Percentiles rank a stretch among this genome's conserved stretches.
These are phyloP conservation scores for Annulohypoxylon moriforme DNA, from an alignment of 495 filamentous ascomycete genomes.

Conservation along the genomic window DNA sequence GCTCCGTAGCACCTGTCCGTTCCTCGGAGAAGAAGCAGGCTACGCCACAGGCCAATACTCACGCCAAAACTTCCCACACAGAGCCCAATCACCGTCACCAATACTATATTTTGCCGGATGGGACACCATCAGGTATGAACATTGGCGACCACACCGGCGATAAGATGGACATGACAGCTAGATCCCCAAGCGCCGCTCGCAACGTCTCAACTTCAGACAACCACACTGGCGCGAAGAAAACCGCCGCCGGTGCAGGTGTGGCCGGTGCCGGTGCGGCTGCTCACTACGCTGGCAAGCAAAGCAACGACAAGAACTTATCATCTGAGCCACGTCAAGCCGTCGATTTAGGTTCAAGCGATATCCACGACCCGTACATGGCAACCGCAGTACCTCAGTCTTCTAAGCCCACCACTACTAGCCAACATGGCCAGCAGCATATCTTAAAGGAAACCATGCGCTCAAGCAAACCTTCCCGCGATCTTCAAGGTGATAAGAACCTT, in stretches of 20 bases:
- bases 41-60: not conserved
- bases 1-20: not conserved
- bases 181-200: not conserved
- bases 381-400: not conserved
- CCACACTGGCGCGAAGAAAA: conserved; percentile 22
- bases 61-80: not conserved
- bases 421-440: not conserved
- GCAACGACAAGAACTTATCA: conserved; percentile 1
- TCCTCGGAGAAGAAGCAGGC: conserved; percentile 5
- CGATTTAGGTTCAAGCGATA: not conserved
- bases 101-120: conserved; percentile 38
- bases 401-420: not conserved
- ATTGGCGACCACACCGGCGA: not conserved
- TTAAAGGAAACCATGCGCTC: not conserved
- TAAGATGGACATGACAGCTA: not conserved
- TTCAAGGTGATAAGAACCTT: not conserved
- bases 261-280: conserved; percentile 15
- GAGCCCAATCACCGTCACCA: conserved; percentile 27
- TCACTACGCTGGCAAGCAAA: conserved; percentile 1
- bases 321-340: not conserved
- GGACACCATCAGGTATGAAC: conserved; percentile 43
- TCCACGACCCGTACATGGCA: not conserved
- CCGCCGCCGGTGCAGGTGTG: conserved; percentile 16
- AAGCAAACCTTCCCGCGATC: conserved; percentile 33
- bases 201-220: not conserved